Evolutionary conservation across 1,284 basidiomycete species (phyloP).

Genomic region (Kalmanozyma brasiliensis): DNA sequence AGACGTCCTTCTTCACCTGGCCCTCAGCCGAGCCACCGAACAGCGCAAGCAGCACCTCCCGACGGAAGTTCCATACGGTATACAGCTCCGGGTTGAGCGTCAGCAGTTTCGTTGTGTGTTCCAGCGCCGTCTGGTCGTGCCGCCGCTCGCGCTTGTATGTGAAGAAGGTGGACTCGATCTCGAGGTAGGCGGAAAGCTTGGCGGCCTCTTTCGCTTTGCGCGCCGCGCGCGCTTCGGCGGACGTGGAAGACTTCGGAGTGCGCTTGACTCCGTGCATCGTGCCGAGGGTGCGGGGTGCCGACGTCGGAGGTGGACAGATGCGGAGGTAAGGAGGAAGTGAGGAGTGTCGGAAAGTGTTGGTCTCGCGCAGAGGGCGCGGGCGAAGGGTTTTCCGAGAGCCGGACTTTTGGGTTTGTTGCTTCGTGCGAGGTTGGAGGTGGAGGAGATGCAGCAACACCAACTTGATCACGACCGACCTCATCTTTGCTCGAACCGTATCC

Average conservation of each 20-base stretch:
- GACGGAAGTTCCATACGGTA: slow-evolving; percentile 65
- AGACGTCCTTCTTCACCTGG: slow-evolving; percentile 38
- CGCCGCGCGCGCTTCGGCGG: slow-evolving; percentile 40
- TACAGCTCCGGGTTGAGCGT: slow-evolving; percentile 65
- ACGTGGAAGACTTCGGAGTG: slow-evolving; percentile 18
- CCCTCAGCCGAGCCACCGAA: slow-evolving; percentile 15
- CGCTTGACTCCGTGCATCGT: slow-evolving; percentile 54
- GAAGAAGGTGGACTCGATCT: slow-evolving; percentile 49
- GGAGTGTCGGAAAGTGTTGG: slow-evolving; percentile 1
- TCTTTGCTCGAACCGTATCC: too few species aligned
- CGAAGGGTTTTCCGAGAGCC: slow-evolving; percentile 12
- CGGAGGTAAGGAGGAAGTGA: background rate
- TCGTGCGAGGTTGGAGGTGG: slow-evolving; percentile 1
- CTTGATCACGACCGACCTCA: slow-evolving; percentile 1
- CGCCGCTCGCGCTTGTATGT: slow-evolving; percentile 15
- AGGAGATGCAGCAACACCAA: slow-evolving; percentile 1
- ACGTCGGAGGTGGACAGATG: background rate
- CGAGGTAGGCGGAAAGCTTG: slow-evolving; percentile 50
- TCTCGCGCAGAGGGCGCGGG: background rate
- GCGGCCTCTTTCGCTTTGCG: slow-evolving; percentile 57
- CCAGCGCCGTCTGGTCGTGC: slow-evolving; percentile 39
- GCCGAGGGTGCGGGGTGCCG: background rate
- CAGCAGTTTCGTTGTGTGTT: slow-evolving; percentile 56
- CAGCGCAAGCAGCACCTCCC: slow-evolving; percentile 49
- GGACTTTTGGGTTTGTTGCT: background rate